Evolutionary conservation across 1,284 basidiomycete genomes (phyloP), one percentile per base, ranked within the genome.

Genomic region (Meira miltonrushii): DNA sequence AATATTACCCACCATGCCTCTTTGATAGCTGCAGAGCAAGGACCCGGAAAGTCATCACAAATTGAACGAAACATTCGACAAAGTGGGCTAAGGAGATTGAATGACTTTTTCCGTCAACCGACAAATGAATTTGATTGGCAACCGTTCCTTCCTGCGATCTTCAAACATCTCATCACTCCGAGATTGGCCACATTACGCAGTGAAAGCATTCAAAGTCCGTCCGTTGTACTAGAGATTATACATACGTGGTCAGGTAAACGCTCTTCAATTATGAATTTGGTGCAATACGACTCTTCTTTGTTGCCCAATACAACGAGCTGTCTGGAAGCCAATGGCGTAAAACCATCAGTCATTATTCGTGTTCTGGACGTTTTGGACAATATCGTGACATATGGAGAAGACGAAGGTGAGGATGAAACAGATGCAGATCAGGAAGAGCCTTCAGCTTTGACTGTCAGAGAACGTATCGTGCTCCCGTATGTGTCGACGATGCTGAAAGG

Each of bases 131-230:
- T 92, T 73, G 85, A 92, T 76, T 94, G 89, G 79, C 69, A 81
- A 0, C 83, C 85, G 0, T 95, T 87, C 79, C 82, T 96, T 65
- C 78, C 81, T 0, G 80, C 82, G 10, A 83, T 87, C 11, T 95
- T 92, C 79, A 66, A 81, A 1, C 80, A 83, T 0, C 84, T 92
- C 78, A 88, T 98, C 70, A 86, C 87, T 0, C 92, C 93, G 0
- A 88, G 93, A 17, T 81, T 98, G 25, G 81, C 84, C 0, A 80
- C 81, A 4, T 82, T 98, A 21, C 86, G 89, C 58, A 81, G 82
- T 50, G 94, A 98, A 79, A 96, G 93, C 71, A 90, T 89, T 0
- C 94, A 98, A 79, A 85, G 90, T 0, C 92, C 93, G 0, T 94
- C 92, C 0, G 87, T 91, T 0, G 82, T 96, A 28, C 82, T 98